A percentile compares a stretch with the other conserved stretches of the same genome.
Evolutionary conservation across 345 rosid species (phyloP).

Genomic region (Bretschneidera sinensis): DNA sequence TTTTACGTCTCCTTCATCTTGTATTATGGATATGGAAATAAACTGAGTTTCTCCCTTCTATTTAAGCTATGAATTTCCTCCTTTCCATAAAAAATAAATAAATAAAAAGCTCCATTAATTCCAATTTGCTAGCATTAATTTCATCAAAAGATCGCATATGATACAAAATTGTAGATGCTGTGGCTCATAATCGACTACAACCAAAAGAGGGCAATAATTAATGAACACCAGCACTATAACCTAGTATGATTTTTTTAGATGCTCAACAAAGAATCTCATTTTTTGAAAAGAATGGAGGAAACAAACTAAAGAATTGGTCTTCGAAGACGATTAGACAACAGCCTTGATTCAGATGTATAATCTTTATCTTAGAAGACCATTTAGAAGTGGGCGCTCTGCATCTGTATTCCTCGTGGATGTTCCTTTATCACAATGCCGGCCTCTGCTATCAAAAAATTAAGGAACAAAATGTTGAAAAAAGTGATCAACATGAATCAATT

Average conservation of each 20-base stretch:
- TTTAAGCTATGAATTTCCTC: too few relatives aligned
- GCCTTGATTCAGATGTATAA: neutral
- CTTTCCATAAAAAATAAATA: too few relatives aligned
- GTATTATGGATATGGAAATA: too few relatives aligned
- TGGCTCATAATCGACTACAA: neutral
- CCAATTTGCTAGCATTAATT: neutral
- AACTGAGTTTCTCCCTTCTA: too few relatives aligned
- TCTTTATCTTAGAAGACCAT: constrained; percentile 50
- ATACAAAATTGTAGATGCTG: constrained; percentile 16
- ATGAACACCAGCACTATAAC: neutral
- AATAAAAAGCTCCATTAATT: neutral
- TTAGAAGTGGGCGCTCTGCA: constrained; percentile 63
- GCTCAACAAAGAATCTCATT: constrained; percentile 3
- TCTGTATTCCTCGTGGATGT: constrained; percentile 30
- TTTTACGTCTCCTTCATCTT: too few relatives aligned
- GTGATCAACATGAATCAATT: constrained; percentile 4
- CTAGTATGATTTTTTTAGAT: constrained; percentile 2
- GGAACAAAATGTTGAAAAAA: constrained; percentile 3
- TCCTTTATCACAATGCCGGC: constrained; percentile 33
- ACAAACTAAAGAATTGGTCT: constrained; percentile 1
- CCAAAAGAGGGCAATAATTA: neutral
- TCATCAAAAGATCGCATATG: neutral
- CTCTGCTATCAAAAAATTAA: constrained; percentile 39
- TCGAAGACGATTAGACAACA: neutral
- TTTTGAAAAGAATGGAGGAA: neutral